Conservation (phyloP, 768 basidiomycete genomes). For the Lactifluus hygrophoroides region DNA sequence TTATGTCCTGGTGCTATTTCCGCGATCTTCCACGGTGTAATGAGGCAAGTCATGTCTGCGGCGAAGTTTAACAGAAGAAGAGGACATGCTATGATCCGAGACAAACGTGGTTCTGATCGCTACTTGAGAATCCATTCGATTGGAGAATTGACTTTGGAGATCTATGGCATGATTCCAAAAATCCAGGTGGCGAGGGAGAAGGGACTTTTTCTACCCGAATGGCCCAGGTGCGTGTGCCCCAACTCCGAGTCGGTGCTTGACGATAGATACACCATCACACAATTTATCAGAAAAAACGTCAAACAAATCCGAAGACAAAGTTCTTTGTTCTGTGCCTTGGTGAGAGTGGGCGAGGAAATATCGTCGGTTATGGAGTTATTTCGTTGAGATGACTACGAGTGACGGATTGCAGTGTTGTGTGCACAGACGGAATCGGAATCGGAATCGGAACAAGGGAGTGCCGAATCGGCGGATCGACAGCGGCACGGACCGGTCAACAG, state of each 20-base stretch:
- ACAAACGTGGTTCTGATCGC: background rate
- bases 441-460: too few species aligned
- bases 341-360: too few species aligned
- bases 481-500: too few species aligned
- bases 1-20: background rate
- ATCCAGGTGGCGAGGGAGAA: background rate
- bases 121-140: background rate
- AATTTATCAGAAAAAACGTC: background rate
- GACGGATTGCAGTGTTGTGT: too few species aligned
- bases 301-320: background rate
- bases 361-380: too few species aligned
- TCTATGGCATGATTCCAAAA: background rate
- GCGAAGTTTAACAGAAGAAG: background rate
- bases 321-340: too few species aligned
- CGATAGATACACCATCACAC: background rate
- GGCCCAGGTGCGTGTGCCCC: background rate
- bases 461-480: too few species aligned
- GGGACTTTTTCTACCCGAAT: background rate
- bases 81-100: background rate
- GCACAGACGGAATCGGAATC: too few species aligned
- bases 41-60: background rate
- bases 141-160: background rate
- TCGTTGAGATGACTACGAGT: too few species aligned
- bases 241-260: too few species aligned
- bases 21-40: background rate